phyloP scores from a whole-genome alignment of 129 eudicot genomes.

The Gnaphalium uliginosum region DNA sequence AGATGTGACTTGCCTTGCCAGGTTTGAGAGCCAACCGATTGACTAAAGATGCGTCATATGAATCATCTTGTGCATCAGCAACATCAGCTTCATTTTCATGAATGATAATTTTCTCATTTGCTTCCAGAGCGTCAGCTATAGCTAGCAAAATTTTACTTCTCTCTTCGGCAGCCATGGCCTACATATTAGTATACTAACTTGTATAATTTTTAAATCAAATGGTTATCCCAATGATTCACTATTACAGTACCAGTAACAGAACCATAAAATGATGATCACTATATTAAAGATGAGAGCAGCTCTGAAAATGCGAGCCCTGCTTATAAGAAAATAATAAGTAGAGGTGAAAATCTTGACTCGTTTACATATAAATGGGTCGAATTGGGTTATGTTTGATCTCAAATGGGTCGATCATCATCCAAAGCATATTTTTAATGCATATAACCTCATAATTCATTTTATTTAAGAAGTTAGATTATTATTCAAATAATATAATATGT shows the following conservation, averaged over 20 bases:
- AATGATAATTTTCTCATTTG: slow-evolving; percentile 55
- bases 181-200: slow-evolving; percentile 19
- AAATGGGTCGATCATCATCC: not conserved
- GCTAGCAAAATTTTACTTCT: slow-evolving; percentile 71
- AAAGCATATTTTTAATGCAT: no score
- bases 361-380: not conserved
- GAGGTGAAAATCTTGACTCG: not conserved
- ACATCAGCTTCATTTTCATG: slow-evolving; percentile 87
- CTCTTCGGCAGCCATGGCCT: slow-evolving; percentile 85
- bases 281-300: not conserved
- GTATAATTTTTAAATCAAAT: not conserved
- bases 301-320: not conserved
- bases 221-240: not conserved
- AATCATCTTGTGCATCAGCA: slow-evolving; percentile 63
- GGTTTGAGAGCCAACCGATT: slow-evolving; percentile 78
- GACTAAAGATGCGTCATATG: slow-evolving; percentile 76
- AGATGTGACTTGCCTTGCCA: slow-evolving; percentile 62
- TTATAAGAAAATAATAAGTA: not conserved
- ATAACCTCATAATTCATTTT: no score
- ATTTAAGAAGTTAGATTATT: no score
- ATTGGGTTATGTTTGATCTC: not conserved
- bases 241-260: not conserved
- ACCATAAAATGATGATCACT: not conserved
- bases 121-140: slow-evolving; percentile 88
- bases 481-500: not conserved